phyloP scores from a whole-genome alignment of 2,329 filamentous ascomycete species.

The Cryphonectria parasitica region DNA sequence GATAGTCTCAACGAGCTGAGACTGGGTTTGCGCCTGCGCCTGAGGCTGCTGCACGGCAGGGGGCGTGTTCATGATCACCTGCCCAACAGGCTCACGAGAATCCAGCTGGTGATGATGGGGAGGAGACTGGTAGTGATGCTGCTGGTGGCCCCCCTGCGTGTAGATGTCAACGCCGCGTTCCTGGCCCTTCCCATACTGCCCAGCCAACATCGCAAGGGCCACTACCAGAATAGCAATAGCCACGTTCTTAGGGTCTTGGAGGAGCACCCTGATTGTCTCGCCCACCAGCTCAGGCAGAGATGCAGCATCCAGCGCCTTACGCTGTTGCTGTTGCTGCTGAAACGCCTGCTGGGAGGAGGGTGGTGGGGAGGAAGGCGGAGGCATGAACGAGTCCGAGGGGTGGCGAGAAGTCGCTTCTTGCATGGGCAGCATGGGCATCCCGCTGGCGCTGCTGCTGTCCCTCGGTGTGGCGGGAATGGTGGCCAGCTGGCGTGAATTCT shows the following conservation, averaged over 20 bases:
- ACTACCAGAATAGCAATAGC: slow-evolving; percentile 58
- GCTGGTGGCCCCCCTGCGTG: slow-evolving; percentile 10
- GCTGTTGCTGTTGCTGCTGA: slow-evolving; percentile 35
- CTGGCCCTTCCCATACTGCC: slow-evolving; percentile 34
- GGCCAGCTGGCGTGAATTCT: slow-evolving; percentile 23
- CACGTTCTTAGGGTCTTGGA: slow-evolving; percentile 64
- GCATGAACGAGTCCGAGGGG: slow-evolving; percentile 33
- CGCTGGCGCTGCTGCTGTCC: background rate
- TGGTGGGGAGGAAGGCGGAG: slow-evolving; percentile 35
- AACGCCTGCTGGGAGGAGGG: slow-evolving; percentile 37
- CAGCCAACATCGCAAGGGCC: slow-evolving; percentile 56
- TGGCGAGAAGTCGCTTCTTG: background rate
- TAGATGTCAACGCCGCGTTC: slow-evolving; percentile 32
- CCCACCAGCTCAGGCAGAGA: slow-evolving; percentile 58
- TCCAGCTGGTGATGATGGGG: slow-evolving; percentile 24
- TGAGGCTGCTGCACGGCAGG: slow-evolving; percentile 12
- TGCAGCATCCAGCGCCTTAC: slow-evolving; percentile 44
- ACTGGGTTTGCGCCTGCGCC: slow-evolving; percentile 9
- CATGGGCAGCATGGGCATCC: background rate
- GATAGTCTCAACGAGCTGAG: slow-evolving; percentile 24
- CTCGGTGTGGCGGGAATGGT: slow-evolving; percentile 20
- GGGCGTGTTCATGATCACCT: slow-evolving; percentile 20
- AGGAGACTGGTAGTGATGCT: slow-evolving; percentile 24
- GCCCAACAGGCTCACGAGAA: slow-evolving; percentile 19
- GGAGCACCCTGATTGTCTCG: slow-evolving; percentile 56